Percentiles rank a stretch among this genome's conserved stretches.
Conservation (phyloP, 192 early-diverging fungal species). For the Coemansia sp. region DNA sequence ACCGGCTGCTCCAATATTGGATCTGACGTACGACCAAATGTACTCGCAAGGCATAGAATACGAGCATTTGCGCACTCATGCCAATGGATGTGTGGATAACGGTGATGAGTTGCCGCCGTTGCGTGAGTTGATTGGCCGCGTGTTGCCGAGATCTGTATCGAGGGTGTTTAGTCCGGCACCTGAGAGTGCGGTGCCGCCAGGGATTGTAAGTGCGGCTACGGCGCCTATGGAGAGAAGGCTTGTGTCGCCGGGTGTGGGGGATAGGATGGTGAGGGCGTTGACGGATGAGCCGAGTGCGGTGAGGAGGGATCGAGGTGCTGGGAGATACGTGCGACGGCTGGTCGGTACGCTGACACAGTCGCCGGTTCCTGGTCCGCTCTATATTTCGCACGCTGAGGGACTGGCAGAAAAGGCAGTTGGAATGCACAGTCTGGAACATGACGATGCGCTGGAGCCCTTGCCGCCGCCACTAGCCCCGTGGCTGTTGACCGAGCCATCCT, state of each 20-base stretch:
- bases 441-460: background rate
- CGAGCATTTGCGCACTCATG: background rate
- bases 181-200: background rate
- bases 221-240: background rate
- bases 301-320: background rate
- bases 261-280: background rate
- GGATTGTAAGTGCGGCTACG: background rate
- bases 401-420: background rate
- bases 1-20: conserved; percentile 44
- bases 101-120: conserved; percentile 34
- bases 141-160: conserved; percentile 35
- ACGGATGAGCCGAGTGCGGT: background rate
- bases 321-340: background rate
- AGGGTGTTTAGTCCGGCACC: conserved; percentile 17
- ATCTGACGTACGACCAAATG: conserved; percentile 46
- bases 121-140: conserved; percentile 29
- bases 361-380: background rate
- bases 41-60: conserved; percentile 41
- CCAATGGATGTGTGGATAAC: conserved; percentile 18
- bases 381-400: background rate
- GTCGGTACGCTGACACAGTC: background rate
- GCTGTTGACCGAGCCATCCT: conserved; percentile 3
- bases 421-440: background rate
- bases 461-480: conserved; percentile 39
- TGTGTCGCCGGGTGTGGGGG: background rate